These are phyloP conservation scores for Paecilomyces dactylethromorphus DNA, from an alignment of 2,329 filamentous ascomycete genomes.

Conservation along the genomic window DNA sequence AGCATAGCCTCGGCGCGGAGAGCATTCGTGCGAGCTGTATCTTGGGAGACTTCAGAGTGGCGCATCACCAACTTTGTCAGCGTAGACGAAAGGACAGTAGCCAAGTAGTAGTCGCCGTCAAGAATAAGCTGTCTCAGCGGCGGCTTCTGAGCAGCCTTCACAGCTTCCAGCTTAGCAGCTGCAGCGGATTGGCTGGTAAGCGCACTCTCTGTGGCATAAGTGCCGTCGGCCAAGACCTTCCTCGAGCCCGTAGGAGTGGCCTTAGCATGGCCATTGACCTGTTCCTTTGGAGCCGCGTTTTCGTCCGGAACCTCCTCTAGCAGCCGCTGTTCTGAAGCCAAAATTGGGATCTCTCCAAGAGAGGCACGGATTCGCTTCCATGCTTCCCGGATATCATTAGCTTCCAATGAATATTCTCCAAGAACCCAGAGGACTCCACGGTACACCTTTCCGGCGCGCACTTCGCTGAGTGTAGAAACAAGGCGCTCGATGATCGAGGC, in stretches of 20 bases:
- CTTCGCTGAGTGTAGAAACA: conserved; percentile 84
- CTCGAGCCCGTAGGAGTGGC: conserved; percentile 74
- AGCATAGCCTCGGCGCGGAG: conserved; percentile 96
- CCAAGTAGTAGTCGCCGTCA: conserved; percentile 94
- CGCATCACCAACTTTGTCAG: conserved; percentile 98
- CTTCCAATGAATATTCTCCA: conserved; percentile 91
- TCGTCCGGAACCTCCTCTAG: conserved; percentile 74
- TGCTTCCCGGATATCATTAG: conserved; percentile 88
- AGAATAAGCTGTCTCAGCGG: conserved; percentile 90
- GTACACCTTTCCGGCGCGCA: conserved; percentile 95
- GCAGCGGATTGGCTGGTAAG: conserved; percentile 87
- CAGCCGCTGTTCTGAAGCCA: conserved; percentile 87
- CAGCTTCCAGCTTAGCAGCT: conserved; percentile 86
- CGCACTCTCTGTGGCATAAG: conserved; percentile 93
- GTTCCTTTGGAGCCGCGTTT: conserved; percentile 58
- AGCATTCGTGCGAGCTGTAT: conserved; percentile 82
- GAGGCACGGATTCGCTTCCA: conserved; percentile 95
- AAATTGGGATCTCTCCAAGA: conserved; percentile 91
- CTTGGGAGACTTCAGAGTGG: conserved; percentile 84
- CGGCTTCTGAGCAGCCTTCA: conserved; percentile 95
- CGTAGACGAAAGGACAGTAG: conserved; percentile 90
- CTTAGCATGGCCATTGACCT: conserved; percentile 76
- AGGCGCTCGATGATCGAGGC: conserved; percentile 81
- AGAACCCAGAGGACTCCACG: conserved; percentile 95
- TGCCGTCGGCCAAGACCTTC: conserved; percentile 91